Percentiles rank a stretch among this genome's conserved stretches.
These are phyloP conservation scores for Spirogloea muscicola DNA, from an alignment of 139 green algal species.

Conservation along the genomic window DNA sequence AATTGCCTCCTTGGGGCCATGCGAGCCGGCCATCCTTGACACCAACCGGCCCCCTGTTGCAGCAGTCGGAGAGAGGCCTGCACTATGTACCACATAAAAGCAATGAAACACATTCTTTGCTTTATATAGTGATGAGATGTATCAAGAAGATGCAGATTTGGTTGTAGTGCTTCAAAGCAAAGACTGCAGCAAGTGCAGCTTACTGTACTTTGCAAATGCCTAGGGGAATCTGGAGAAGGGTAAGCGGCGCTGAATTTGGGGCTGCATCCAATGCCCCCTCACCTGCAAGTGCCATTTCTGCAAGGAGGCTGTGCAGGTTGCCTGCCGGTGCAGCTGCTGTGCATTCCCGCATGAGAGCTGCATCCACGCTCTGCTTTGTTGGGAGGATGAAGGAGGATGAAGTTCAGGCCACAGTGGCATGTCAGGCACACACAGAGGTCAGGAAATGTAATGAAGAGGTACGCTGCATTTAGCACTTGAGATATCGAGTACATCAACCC, in stretches of 20 bases:
- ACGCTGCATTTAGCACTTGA: too few relatives aligned
- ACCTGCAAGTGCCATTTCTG: constrained; percentile 12
- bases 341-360: constrained; percentile 29
- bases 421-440: too few relatives aligned
- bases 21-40: constrained; percentile 5
- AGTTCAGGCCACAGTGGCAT: too few relatives aligned
- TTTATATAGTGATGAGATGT: not conserved
- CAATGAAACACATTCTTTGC: not conserved
- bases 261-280: not conserved
- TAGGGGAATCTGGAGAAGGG: not conserved
- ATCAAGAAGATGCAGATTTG: not conserved
- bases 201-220: not conserved
- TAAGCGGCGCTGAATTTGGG: not conserved
- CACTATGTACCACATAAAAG: not conserved
- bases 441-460: too few relatives aligned
- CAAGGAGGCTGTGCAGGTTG: constrained; percentile 19
- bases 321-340: constrained; percentile 14
- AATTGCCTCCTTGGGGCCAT: not conserved
- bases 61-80: constrained; percentile 14
- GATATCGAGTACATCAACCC: not conserved
- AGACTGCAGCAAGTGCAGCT: too few relatives aligned
- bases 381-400: not conserved
- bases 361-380: constrained; percentile 23
- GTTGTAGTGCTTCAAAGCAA: not conserved
- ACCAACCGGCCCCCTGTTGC: constrained; percentile 27